Conservation (phyloP, 2,329 filamentous ascomycete genomes). For the Penicillium freii region DNA sequence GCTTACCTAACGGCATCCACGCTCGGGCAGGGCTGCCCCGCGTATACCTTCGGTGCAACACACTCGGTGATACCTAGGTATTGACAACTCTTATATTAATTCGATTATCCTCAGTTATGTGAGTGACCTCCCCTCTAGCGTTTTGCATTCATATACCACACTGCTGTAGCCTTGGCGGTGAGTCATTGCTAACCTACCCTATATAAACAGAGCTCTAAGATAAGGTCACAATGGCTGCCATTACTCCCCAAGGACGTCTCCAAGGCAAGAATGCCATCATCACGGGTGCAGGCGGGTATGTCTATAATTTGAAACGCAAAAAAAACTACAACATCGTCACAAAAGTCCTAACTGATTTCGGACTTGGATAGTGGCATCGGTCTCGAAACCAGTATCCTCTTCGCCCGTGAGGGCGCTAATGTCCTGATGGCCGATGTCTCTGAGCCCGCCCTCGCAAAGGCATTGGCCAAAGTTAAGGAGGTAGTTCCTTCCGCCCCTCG, state of each 20-base stretch:
- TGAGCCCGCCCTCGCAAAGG: conserved; percentile 71
- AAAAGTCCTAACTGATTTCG: neutral
- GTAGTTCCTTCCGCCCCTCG: conserved; percentile 55
- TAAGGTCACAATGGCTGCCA: conserved; percentile 13
- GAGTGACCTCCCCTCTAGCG: neutral
- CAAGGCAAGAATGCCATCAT: conserved; percentile 70
- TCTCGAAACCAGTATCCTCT: conserved; percentile 86
- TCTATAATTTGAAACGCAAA: conserved; percentile 13
- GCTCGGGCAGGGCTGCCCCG: conserved; percentile 12
- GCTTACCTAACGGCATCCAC: conserved; percentile 19
- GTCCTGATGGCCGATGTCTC: conserved; percentile 87
- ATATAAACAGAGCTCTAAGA: conserved; percentile 4
- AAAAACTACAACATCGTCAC: neutral
- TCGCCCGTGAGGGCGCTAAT: conserved; percentile 81
- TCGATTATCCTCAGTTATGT: conserved; percentile 3
- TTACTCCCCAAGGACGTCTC: conserved; percentile 36
- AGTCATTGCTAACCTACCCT: conserved; percentile 5
- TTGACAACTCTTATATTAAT: conserved; percentile 3
- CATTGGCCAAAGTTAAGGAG: conserved; percentile 70
- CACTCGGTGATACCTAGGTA: neutral
- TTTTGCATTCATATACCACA: neutral
- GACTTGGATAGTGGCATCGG: conserved; percentile 68
- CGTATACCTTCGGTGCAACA: conserved; percentile 14
- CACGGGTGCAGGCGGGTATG: conserved; percentile 80
- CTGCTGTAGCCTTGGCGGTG: neutral